Conservation (phyloP, 2,329 filamentous ascomycete genomes). For the Pseudofabraea citricarpa region DNA sequence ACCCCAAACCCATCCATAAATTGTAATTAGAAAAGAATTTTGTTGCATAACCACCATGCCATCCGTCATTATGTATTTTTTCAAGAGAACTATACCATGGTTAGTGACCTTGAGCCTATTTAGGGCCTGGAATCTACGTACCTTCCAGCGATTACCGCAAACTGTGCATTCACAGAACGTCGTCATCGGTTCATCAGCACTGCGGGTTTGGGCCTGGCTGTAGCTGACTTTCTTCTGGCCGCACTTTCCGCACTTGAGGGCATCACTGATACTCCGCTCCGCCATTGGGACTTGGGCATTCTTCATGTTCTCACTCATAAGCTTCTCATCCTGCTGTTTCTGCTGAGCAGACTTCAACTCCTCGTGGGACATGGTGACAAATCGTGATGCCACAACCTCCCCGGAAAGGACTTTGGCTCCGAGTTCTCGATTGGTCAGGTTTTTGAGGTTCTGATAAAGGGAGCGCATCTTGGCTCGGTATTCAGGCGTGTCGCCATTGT, state of each 20-base stretch:
- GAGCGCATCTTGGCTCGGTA: conserved; percentile 90
- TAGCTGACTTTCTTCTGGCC: conserved; percentile 93
- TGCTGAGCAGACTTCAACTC: conserved; percentile 87
- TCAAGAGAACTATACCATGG: conserved; percentile 26
- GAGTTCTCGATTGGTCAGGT: conserved; percentile 77
- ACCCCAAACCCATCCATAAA: conserved; percentile 26
- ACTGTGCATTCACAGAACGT: conserved; percentile 69
- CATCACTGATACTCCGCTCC: conserved; percentile 85
- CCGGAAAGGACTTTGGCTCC: conserved; percentile 71
- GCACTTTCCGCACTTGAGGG: conserved; percentile 86
- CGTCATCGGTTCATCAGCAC: conserved; percentile 90
- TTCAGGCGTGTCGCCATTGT: conserved; percentile 64
- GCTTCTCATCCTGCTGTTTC: conserved; percentile 66
- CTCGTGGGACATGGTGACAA: conserved; percentile 83
- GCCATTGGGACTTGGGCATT: conserved; percentile 91
- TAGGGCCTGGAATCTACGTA: conserved; percentile 31
- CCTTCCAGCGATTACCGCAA: conserved; percentile 70
- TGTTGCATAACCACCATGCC: neutral
- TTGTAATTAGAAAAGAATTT: conserved; percentile 15
- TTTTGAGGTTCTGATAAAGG: conserved; percentile 92
- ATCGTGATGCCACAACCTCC: conserved; percentile 64
- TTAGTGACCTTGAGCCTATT: conserved; percentile 9
- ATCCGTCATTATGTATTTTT: neutral
- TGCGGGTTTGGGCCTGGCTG: conserved; percentile 90
- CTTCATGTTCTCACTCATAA: conserved; percentile 92